These are phyloP conservation scores for Mycena capillaripes DNA, from an alignment of 768 basidiomycete genomes.

Conservation along the genomic window DNA sequence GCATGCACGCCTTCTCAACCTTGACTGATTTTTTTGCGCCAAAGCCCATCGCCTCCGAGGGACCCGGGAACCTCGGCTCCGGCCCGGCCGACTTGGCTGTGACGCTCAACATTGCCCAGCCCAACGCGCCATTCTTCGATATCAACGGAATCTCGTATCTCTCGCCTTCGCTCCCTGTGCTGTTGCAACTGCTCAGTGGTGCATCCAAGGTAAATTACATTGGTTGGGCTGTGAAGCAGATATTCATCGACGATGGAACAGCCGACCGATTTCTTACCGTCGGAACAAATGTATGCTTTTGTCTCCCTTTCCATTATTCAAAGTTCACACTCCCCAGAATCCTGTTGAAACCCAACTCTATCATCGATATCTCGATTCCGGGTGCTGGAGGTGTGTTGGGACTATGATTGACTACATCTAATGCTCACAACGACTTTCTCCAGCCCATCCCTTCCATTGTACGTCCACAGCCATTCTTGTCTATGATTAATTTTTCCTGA, in stretches of 20 bases:
- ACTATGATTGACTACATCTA: background rate
- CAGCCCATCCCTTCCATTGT: slow-evolving; percentile 36
- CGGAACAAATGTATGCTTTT: slow-evolving; percentile 13
- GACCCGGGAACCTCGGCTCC: slow-evolving; percentile 28
- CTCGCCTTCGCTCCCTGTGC: slow-evolving; percentile 55
- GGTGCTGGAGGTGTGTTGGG: slow-evolving; percentile 42
- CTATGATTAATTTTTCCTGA: background rate
- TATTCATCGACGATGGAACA: background rate
- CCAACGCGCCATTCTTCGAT: slow-evolving; percentile 33
- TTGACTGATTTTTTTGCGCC: background rate
- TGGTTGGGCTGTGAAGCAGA: slow-evolving; percentile 44
- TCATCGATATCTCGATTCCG: slow-evolving; percentile 59
- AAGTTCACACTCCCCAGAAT: background rate
- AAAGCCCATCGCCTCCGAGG: slow-evolving; percentile 27
- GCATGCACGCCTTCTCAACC: background rate
- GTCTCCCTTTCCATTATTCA: too few species aligned
- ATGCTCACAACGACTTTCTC: background rate
- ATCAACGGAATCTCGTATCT: slow-evolving; percentile 42
- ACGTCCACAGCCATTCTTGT: background rate
- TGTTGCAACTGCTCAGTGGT: slow-evolving; percentile 65
- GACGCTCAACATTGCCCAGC: slow-evolving; percentile 28
- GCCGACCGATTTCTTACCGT: slow-evolving; percentile 25
- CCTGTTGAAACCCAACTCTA: slow-evolving; percentile 54
- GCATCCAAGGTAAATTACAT: slow-evolving; percentile 49
- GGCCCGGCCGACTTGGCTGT: slow-evolving; percentile 26